phyloP scores from a whole-genome alignment of 805 yeast species.

The Kuraishia floccosa region DNA sequence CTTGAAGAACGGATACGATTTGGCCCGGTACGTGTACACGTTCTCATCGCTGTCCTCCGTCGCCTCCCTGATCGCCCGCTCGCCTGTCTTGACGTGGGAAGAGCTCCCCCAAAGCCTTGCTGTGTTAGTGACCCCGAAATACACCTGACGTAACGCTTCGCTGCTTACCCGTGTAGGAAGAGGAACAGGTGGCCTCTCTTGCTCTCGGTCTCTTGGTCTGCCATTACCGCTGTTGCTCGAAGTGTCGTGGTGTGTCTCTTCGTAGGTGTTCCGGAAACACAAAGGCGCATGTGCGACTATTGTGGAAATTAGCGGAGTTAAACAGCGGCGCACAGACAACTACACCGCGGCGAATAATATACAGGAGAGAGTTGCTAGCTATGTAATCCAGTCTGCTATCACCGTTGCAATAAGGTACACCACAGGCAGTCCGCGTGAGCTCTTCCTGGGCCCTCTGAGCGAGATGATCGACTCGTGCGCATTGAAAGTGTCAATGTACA shows the following conservation, averaged over 20 bases:
- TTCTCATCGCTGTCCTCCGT: slow-evolving; percentile 27
- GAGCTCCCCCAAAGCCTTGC: slow-evolving; percentile 54
- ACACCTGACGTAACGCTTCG: no score
- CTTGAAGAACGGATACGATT: slow-evolving; percentile 53
- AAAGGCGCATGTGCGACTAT: no score
- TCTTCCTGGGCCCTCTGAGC: slow-evolving; percentile 48
- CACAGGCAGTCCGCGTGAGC: slow-evolving; percentile 42
- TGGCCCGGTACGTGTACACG: slow-evolving; percentile 36
- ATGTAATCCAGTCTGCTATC: no score
- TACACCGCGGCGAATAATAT: no score
- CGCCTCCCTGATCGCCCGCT: slow-evolving; percentile 24
- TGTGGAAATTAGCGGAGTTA: no score
- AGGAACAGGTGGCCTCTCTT: slow-evolving; percentile 47
- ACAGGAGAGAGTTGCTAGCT: no score
- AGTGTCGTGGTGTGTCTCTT: no score
- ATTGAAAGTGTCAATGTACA: slow-evolving; percentile 59
- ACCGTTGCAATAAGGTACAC: no score
- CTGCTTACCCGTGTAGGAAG: slow-evolving; percentile 59
- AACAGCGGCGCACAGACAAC: no score
- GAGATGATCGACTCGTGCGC: slow-evolving; percentile 86
- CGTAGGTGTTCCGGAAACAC: no score
- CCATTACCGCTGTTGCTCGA: no score
- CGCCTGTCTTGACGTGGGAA: slow-evolving; percentile 38
- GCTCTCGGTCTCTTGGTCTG: not conserved
- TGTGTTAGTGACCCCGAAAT: slow-evolving; percentile 1